Evolutionary conservation across 1,139 yeast genomes (phyloP), one percentile per base, ranked within the genome.

Genomic region (Candida albicans): DNA sequence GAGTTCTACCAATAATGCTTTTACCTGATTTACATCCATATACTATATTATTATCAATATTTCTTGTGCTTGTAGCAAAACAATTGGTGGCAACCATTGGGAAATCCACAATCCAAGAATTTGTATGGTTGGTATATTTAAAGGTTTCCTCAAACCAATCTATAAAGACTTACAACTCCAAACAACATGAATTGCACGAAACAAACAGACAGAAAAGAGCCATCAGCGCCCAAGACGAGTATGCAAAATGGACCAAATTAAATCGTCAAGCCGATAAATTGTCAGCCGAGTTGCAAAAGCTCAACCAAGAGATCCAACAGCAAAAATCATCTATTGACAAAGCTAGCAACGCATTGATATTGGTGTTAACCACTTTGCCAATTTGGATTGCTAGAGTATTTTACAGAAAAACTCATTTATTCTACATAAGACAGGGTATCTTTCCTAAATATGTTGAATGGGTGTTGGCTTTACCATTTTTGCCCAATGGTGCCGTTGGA

Each of bases 171-270:
- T 66, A 80, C 40, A 61, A 69, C 8, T 49, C 50, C 2, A 68
- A 75, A 47, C 70, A 75, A 46, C 54, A 58, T 8, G 78, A 84
- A 53, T 77, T 84, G 38, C 58, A 63, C 8, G 62, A 66, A 24
- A 58, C 82, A 25, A 70, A 77, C 51, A 68, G 67, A 11, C 80
- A 84, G 53, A 77, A 90, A 50, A 69, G 80, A 37, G 57, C 75
- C 8, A 77, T 91, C 12, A 81, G 90, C 49, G 95, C 97, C 5
- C 97, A 91, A 62, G 97, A 93, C 59, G 84, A 93, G 56, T 93
- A 91, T 62, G 97, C 98, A 38, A 84, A 79, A 56, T 93, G 99
- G 99, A 95, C 98, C 2, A 89, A 89, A 61, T 74, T 91, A 51
- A 91, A 89, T 56, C 77, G 99, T 40, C 78, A 77, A 54, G 67